Evolutionary conservation across 371 early-diverging fungal genomes (phyloP), one percentile per base, ranked within the genome.

Genomic region (Lichtheimia ramosa): DNA sequence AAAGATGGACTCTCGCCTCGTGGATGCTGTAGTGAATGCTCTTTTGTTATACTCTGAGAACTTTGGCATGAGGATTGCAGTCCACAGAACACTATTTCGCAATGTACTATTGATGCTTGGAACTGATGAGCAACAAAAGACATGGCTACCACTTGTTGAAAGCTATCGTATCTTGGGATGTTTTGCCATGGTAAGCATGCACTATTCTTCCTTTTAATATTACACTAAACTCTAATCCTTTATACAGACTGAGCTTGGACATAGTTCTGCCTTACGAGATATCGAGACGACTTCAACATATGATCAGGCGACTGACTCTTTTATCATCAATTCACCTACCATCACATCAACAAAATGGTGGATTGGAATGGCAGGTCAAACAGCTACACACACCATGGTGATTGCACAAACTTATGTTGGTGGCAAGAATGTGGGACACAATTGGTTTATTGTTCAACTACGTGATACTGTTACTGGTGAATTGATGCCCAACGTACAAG

Each of bases 281-380:
- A 74, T 96, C 49, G 94, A 94, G 63, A 96, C 96, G 2, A 89
- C 88, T 1, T 93, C 96, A 13, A 95, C 95, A 1, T 92, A 83
- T 61, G 90, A 92, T 68, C 74, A 74, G 39, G 74, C 77, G 13
- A 81, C 86, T 1, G 90, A 92, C 61, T 88, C 92, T 61, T 95
- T 87, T 61, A 80, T 92, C 21, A 83, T 96, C 69, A 86, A 95
- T 64, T 91, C 95, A 14, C 94, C 95, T 5, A 83, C 87, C 4
- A 71, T 94, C 34, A 90, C 92, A 1, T 73, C 94, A 20, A 90
- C 94, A 18, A 95, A 91, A 73, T 95, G 94, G 93, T 96, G 96
- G 95, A 94, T 95, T 68, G 96, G 96, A 49, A 92, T 93, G 67
- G 88, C 92, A 15, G 92, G 88, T 3, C 87, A 91, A 65, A 84